These are phyloP conservation scores for Sporothrix inflata DNA, from an alignment of 2,329 filamentous ascomycete genomes.

Conservation along the genomic window DNA sequence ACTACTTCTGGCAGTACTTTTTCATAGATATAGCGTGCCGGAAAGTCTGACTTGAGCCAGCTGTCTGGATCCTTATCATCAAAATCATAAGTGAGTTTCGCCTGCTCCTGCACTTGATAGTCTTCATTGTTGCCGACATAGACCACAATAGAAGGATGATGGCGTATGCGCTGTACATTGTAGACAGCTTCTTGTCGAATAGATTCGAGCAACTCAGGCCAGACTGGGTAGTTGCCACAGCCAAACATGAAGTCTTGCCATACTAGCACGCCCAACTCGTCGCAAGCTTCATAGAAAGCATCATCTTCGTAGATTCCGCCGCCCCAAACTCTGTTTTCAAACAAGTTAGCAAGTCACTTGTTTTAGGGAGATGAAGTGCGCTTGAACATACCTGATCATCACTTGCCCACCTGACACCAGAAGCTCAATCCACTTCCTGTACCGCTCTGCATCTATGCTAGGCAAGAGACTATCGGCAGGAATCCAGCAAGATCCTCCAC, in stretches of 20 bases:
- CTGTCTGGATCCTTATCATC: slow-evolving; percentile 77
- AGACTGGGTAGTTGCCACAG: slow-evolving; percentile 68
- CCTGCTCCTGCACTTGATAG: slow-evolving; percentile 80
- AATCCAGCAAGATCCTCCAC: slow-evolving; percentile 84
- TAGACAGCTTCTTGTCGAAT: slow-evolving; percentile 66
- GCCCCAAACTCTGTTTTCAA: slow-evolving; percentile 63
- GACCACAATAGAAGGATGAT: slow-evolving; percentile 86
- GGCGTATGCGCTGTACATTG: slow-evolving; percentile 73
- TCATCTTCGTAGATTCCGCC: slow-evolving; percentile 72
- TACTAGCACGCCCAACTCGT: slow-evolving; percentile 69
- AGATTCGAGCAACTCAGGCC: slow-evolving; percentile 61
- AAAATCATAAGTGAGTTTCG: slow-evolving; percentile 74
- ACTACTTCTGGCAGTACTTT: slow-evolving; percentile 80
- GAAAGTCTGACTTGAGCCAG: slow-evolving; percentile 88
- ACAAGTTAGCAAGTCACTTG: background rate
- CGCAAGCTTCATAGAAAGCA: slow-evolving; percentile 70
- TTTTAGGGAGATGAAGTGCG: no score
- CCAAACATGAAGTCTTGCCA: slow-evolving; percentile 79
- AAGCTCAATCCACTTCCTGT: slow-evolving; percentile 74
- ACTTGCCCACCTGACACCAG: slow-evolving; percentile 77
- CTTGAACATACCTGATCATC: slow-evolving; percentile 63
- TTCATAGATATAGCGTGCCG: slow-evolving; percentile 92
- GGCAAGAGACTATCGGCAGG: slow-evolving; percentile 80
- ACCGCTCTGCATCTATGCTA: slow-evolving; percentile 66
- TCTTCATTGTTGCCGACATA: slow-evolving; percentile 96